phyloP scores from a whole-genome alignment of 2,329 filamentous ascomycete genomes.

The Orbilia brochopaga region DNA sequence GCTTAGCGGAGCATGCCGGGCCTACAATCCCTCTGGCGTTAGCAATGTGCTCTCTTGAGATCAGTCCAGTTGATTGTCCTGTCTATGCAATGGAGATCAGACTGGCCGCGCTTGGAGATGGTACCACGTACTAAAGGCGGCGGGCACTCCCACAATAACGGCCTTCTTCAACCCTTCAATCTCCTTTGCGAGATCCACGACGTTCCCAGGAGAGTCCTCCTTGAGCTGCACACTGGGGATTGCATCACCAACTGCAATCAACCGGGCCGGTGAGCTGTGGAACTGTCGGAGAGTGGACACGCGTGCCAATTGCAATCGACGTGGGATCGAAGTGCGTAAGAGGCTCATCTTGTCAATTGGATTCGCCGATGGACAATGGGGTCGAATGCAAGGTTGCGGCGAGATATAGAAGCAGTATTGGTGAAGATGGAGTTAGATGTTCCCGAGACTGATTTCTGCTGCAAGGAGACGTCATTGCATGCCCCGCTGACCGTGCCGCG shows the following conservation, averaged over 20 bases:
- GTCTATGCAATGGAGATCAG: too few relatives aligned
- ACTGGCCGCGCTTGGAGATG: too few relatives aligned
- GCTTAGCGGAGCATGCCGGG: constrained; percentile 52
- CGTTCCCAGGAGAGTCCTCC: constrained; percentile 84
- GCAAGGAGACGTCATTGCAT: neutral
- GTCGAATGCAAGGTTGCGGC: neutral
- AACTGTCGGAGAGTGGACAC: constrained; percentile 60
- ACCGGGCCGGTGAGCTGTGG: constrained; percentile 68
- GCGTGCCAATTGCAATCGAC: constrained; percentile 25
- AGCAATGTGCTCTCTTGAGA: neutral
- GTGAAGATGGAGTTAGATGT: neutral
- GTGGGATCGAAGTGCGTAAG: constrained; percentile 24
- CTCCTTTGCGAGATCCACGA: constrained; percentile 83
- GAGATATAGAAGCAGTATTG: neutral
- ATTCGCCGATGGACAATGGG: neutral
- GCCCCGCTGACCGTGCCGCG: neutral
- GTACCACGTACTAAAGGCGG: constrained; percentile 52
- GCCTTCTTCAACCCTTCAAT: constrained; percentile 60
- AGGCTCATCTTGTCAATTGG: constrained; percentile 32
- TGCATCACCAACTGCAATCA: constrained; percentile 78
- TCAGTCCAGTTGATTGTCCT: too few relatives aligned
- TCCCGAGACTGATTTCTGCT: neutral
- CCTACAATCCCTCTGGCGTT: constrained; percentile 4
- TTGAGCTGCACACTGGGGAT: constrained; percentile 79
- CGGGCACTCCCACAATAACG: constrained; percentile 54